Evolutionary conservation across 2,329 filamentous ascomycete species (phyloP), one percentile per base, ranked within the genome.

Genomic region (Seiridium unicorne): DNA sequence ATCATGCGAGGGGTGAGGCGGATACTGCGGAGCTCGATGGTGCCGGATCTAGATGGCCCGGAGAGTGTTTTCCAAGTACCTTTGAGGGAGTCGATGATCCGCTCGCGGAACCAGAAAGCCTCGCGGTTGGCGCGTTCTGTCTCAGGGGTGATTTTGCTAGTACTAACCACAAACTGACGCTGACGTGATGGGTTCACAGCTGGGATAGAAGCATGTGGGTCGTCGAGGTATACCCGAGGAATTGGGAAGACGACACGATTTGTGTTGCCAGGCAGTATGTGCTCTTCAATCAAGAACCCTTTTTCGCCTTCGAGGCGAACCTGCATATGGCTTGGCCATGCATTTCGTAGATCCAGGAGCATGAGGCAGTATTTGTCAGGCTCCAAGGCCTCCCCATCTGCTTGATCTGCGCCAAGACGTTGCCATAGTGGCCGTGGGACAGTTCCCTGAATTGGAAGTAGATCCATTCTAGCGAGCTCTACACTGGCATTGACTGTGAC

Each of bases 401-500:
- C 66, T 0, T 69, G 67, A 3, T 73, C 69, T 2, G 72, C 69
- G 31, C 73, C 72, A 18, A 80, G 69, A 3, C 77, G 77, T 57
- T 74, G 70, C 86, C 90, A 92, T 1, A 89, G 70, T 3, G 81
- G 77, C 36, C 72, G 73, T 1, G 89, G 89, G 57, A 95, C 85
- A 54, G 84, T 80, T 9, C 86, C 84, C 53, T 86, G 86, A 9
- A 96, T 82, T 1, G 92, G 88, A 40, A 95, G 74, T 18, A 96
- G 82, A 69, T 97, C 93, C 64, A 93, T 87, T 44, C 92, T 84
- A 40, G 88, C 83, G 8, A 97, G 80, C 69, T 97, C 92, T 34
- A 97, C 82, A 69, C 92, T 95, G 3, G 93, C 91, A 70, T 97
- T 97, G 53, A 98, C 94, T 4, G 94, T 97, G 13, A 97, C 85